Evolutionary conservation across 768 basidiomycete genomes (phyloP), one percentile per base, ranked within the genome.

Genomic region (Melanogaster broomeanus): DNA sequence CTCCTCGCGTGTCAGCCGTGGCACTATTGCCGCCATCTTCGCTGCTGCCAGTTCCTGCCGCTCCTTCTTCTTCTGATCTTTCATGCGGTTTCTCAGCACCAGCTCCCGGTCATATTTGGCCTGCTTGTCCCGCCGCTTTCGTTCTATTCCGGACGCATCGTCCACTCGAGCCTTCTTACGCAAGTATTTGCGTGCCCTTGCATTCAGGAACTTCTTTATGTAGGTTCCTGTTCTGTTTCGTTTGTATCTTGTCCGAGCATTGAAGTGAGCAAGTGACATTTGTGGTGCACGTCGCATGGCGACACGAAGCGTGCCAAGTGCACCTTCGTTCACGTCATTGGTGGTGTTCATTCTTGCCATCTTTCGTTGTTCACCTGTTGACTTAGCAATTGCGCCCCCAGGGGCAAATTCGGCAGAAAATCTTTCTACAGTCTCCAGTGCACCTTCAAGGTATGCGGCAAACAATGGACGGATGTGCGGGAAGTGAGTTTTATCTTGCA

Each of bases 401-500:
- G 62, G 57, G 16, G 59, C 60, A 61, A 65, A 71, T 48, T 71
- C 68, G 11, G 57, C 34, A 11, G 56, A 58, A 51, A 69, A 69
- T 3, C 59, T 54, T 4, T 37, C 50, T 64, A 64, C 68, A 33
- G 67, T 65, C 6, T 38, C 45, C 3, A 46, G 43, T 15, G 68
- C 60, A 5, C 68, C n/a, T 21, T 49, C 19, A 13, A 66, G 61
- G 46, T 67, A 70, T 10, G 48, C 64, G 4, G 49, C 61, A 11
- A 68, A 46, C 38, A 38, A 19, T 8, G 25, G 38, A 37, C 55
- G 3, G 69, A 72, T 42, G 48, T 78, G 77, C 1, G 65, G 61
- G 6, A 68, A 39, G 13, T 38, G 28, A 22, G 35, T 22, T n/a
- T 21, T n/a, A 39, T 39, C 38, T 24, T 18, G 58, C 71, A 66